Base-by-base conservation (phyloP, 306 rosid species). In the Vigna unguiculata region DNA sequence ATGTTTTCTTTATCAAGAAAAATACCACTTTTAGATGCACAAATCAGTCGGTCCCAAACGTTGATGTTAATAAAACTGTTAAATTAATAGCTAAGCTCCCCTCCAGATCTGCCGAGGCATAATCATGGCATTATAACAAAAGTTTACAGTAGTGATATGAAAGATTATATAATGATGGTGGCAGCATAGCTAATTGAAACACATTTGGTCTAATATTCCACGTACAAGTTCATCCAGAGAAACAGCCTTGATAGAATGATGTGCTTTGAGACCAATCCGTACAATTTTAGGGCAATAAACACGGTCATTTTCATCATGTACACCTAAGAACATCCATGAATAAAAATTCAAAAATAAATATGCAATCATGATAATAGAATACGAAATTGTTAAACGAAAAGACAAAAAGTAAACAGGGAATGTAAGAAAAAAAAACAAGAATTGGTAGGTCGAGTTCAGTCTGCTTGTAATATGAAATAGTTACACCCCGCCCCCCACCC, bases 211-310 rank as follows among this genome's bases (percentile, higher is more conserved):
- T 66, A 71, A 59, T 76, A 43, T 77, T 67, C 76, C 67, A 85
- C 98, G 47, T 85, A 94, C 98, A 85, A 90, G 90, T 78, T 94
- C 91, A 34, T 94, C 86, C 82, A 92, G 82, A 81, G 93, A 80
- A 79, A 91, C 97, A 16, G 91, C 69, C 82, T 89, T 92, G 78
- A 94, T 90, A 69, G 98, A 91, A 84, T 93, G 97, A 83, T 94
- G 98, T 58, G 89, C 87, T 81, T 84, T 90, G 17, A 94, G 88
- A 86, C 98, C 98, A 76, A 94, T 89, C 70, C 98, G 86, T 65
- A 94, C 97, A 85, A 90, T 79, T 76, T 94, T 94, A 40, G 98
- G 98, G 76, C 81, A 85, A 82, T 94, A 94, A 17, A 86, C 6
- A 73, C 76, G 91, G 77, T 86, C 85, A 89, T 77, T 86, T 89